phyloP scores from a whole-genome alignment of 306 rosid genomes.

The Cucurbita moschata region DNA sequence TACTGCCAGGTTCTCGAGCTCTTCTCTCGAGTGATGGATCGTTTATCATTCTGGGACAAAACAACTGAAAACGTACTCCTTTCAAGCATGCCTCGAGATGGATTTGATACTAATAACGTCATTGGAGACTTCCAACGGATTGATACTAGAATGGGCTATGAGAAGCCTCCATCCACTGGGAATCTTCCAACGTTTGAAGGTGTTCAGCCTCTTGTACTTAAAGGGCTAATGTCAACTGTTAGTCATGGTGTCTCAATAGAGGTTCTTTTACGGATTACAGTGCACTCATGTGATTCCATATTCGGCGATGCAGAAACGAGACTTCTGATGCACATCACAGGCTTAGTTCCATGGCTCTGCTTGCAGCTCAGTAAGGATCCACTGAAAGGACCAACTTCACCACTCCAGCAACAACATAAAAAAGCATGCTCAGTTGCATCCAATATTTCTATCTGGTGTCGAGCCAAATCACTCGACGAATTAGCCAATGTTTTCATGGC shows the following conservation, averaged over 20 bases:
- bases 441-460: slow-evolving; percentile 84
- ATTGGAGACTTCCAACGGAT: slow-evolving; percentile 64
- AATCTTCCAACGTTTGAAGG: slow-evolving; percentile 87
- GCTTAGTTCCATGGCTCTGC: slow-evolving; percentile 97
- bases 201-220: slow-evolving; percentile 95
- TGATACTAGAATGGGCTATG: slow-evolving; percentile 73
- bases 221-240: slow-evolving; percentile 84
- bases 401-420: slow-evolving; percentile 76
- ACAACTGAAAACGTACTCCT: slow-evolving; percentile 97
- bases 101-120: slow-evolving; percentile 39
- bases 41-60: slow-evolving; percentile 79
- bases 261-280: slow-evolving; percentile 81
- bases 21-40: slow-evolving; percentile 88
- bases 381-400: slow-evolving; percentile 66
- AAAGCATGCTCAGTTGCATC: slow-evolving; percentile 90
- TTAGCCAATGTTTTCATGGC: slow-evolving; percentile 69
- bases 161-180: slow-evolving; percentile 52
- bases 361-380: slow-evolving; percentile 82
- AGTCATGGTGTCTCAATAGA: slow-evolving; percentile 88
- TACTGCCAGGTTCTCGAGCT: slow-evolving; percentile 98
- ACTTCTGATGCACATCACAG: slow-evolving; percentile 93
- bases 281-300: slow-evolving; percentile 93
- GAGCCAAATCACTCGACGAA: slow-evolving; percentile 80
- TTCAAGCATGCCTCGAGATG: slow-evolving; percentile 98
- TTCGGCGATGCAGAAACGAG: slow-evolving; percentile 89